Conservation (phyloP, 2,329 filamentous ascomycete species). For the Orbilia blumenaviensis region DNA sequence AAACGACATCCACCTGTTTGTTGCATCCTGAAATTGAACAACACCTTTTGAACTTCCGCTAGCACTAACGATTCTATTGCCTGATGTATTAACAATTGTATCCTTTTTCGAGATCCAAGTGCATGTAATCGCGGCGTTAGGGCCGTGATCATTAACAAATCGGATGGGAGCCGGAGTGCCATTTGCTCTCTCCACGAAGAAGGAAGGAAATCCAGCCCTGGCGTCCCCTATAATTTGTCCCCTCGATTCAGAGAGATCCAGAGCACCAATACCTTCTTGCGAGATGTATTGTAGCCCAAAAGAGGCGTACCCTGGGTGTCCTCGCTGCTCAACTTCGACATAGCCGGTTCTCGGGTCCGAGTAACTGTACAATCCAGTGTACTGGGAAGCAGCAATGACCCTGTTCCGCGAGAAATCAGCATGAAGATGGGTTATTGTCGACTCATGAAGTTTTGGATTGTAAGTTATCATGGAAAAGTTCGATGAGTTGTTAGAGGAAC, state of each 20-base stretch:
- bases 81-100: constrained; percentile 45
- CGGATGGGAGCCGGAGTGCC: constrained; percentile 66
- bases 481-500: constrained; percentile 35
- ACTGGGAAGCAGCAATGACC: constrained; percentile 44
- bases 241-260: constrained; percentile 43
- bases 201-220: constrained; percentile 76
- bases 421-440: constrained; percentile 46
- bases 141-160: constrained; percentile 77
- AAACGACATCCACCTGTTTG: constrained; percentile 50
- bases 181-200: constrained; percentile 68
- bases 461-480: constrained; percentile 53
- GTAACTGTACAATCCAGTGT: constrained; percentile 43
- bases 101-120: constrained; percentile 84
- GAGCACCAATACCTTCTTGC: constrained; percentile 32
- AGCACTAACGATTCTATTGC: constrained; percentile 31
- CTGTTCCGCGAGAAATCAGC: constrained; percentile 43
- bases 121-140: constrained; percentile 76
- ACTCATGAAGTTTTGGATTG: constrained; percentile 49
- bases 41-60: constrained; percentile 50
- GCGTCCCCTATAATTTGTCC: constrained; percentile 69
- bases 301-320: constrained; percentile 45
- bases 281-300: constrained; percentile 50
- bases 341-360: constrained; percentile 51
- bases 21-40: constrained; percentile 47
- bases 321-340: constrained; percentile 43